These are phyloP conservation scores for Rubus parviflorus DNA, from an alignment of 306 rosid species.

Conservation along the genomic window DNA sequence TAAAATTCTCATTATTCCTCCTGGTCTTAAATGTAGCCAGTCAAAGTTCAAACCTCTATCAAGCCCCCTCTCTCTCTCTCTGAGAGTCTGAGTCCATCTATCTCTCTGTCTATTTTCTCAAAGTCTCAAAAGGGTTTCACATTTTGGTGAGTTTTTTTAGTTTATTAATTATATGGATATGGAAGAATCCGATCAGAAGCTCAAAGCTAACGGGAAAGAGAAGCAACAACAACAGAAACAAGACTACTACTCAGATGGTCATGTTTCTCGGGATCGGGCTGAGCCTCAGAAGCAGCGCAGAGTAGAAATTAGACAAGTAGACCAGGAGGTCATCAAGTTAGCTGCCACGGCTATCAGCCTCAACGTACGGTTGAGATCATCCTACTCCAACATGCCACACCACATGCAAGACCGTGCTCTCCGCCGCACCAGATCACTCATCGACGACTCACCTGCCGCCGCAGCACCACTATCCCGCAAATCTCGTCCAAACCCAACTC, in stretches of 20 bases:
- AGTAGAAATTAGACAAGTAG: neutral
- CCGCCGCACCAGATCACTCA: conserved; percentile 43
- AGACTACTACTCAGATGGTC: neutral
- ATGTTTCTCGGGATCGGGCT: neutral
- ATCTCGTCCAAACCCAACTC: conserved; percentile 41
- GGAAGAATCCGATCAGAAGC: conserved; percentile 3
- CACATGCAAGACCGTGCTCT: conserved; percentile 63
- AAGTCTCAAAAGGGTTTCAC: neutral
- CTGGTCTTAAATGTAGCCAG: neutral
- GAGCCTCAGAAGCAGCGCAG: neutral
- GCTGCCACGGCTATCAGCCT: conserved; percentile 56
- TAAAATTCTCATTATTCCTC: neutral
- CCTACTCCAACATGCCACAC: conserved; percentile 56
- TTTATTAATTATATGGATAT: neutral
- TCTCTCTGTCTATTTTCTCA: neutral
- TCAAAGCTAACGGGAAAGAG: neutral
- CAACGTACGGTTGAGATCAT: conserved; percentile 56
- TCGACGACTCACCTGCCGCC: conserved; percentile 7
- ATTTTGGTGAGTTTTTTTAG: neutral
- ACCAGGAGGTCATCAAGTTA: conserved; percentile 32
- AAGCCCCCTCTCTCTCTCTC: neutral
- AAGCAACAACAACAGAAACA: neutral
- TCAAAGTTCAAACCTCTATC: conserved; percentile 12
- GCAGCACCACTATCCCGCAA: conserved; percentile 21
- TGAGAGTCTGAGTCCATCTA: neutral